These are phyloP conservation scores for Aureobasidium mangrovei DNA, from an alignment of 2,329 filamentous ascomycete genomes.

Conservation along the genomic window DNA sequence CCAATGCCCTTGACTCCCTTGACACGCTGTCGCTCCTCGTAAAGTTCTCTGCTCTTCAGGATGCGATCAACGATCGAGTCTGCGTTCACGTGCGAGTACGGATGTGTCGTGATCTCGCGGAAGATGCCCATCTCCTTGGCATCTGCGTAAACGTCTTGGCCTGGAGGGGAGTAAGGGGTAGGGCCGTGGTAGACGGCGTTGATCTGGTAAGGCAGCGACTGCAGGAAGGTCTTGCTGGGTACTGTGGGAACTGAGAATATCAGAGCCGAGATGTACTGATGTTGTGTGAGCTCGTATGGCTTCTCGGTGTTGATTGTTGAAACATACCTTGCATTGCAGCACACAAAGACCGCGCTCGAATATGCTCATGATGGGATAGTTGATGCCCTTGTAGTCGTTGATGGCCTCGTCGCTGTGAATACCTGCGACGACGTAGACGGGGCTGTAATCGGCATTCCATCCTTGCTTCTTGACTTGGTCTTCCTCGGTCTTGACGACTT, in stretches of 20 bases:
- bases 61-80: slow-evolving; percentile 88
- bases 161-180: slow-evolving; percentile 70
- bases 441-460: slow-evolving; percentile 71
- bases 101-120: slow-evolving; percentile 64
- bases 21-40: slow-evolving; percentile 81
- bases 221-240: slow-evolving; percentile 69
- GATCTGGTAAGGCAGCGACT: slow-evolving; percentile 36
- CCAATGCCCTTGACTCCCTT: slow-evolving; percentile 80
- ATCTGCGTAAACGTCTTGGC: slow-evolving; percentile 54
- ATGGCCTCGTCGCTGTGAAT: slow-evolving; percentile 93
- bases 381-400: slow-evolving; percentile 92
- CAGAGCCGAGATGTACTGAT: slow-evolving; percentile 74
- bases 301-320: slow-evolving; percentile 12
- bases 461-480: slow-evolving; percentile 56
- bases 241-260: slow-evolving; percentile 86
- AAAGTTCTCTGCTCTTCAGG: slow-evolving; percentile 73
- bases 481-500: slow-evolving; percentile 66
- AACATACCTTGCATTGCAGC: slow-evolving; percentile 72
- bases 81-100: slow-evolving; percentile 81
- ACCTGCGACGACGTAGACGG: slow-evolving; percentile 82
- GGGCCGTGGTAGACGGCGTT: slow-evolving; percentile 91
- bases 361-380: slow-evolving; percentile 99
- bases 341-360: slow-evolving; percentile 94
- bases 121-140: slow-evolving; percentile 81
- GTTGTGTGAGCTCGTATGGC: slow-evolving; percentile 17